A percentile compares a stretch with the other conserved stretches of the same genome.
These are phyloP conservation scores for sorghum (Sorghum bicolor) DNA, from an alignment of 176 grass and related monocot genomes.

Conservation along the genomic window DNA sequence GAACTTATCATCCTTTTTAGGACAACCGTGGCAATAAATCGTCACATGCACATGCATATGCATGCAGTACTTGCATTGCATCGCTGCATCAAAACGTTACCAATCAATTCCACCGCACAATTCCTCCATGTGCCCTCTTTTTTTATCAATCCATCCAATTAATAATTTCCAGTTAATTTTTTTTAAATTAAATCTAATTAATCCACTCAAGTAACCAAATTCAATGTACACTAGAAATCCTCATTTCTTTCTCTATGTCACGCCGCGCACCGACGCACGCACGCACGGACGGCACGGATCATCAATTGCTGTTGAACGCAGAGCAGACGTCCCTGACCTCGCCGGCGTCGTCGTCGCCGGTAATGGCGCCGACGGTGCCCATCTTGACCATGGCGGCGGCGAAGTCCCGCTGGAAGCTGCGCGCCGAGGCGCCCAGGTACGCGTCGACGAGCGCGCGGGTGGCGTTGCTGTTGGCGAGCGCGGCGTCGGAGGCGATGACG, in stretches of 20 bases:
- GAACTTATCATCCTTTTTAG: not conserved
- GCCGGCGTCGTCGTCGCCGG: constrained; percentile 40
- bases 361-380: constrained; percentile 56
- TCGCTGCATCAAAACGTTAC: not conserved
- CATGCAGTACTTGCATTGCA: not conserved
- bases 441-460: constrained; percentile 53
- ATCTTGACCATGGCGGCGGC: constrained; percentile 61
- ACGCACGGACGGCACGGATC: not conserved
- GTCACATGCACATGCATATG: not conserved
- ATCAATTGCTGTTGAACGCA: constrained; percentile 46
- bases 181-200: not conserved
- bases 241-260: not conserved
- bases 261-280: not conserved
- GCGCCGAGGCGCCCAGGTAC: constrained; percentile 31
- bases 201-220: not conserved
- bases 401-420: constrained; percentile 54
- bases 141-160: not conserved
- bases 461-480: constrained; percentile 35
- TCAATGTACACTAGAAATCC: not conserved
- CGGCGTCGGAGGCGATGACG: constrained; percentile 73
- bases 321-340: constrained; percentile 70
- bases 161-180: not conserved
- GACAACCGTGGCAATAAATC: constrained; percentile 9
- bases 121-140: not conserved
- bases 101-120: constrained; percentile 5